Base-by-base conservation (phyloP, 2,329 filamentous ascomycete species). In the Akanthomyces lecanii region DNA sequence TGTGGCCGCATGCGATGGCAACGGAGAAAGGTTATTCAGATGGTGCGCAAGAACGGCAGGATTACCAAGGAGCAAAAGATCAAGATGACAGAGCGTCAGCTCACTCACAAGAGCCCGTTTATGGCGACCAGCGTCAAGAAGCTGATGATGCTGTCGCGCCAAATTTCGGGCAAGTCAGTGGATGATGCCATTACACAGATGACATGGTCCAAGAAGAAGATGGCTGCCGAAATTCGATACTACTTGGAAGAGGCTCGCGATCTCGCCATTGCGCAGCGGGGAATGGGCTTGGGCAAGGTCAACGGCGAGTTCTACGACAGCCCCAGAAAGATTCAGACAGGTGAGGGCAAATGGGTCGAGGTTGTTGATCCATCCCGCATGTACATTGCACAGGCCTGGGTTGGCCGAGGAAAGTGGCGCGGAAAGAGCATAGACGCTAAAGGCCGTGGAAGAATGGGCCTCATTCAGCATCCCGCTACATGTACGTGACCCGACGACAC, bases 111-210 rank as follows among this genome's bases (percentile, higher is more conserved):
- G 75, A 92, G 88, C 66, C 83, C 88, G 53, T 84, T 85, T 68
- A 84, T 97, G 73, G 88, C 92, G 70, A 97, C 95, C 2, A 92
- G 88, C 55, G 81, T 91, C 67, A 99, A 99, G 86, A 99, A 99
- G 80, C 82, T 99, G 62, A 88, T 89, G 59, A 89, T 90, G 70
- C 79, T 99, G 56, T 88, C 94, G 28, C 86, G 89, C 62, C 95
- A 98, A 78, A 95, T 99, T 71, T 84, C 87, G 2, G 95, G 95
- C 68, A 98, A 97, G 84, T 88, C 89, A n/a, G 82, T 99, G 65
- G 92, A 96, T 63, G 93, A 99, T 42, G 95, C 95, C 16, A 91
- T 98, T 68, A 78, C 90, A 61, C 95, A 99, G 81, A 97, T 99
- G 91, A 86, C 89, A 62, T 98, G 94, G 79, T 94, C 89, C 75